Base-by-base conservation (phyloP, 768 basidiomycete species). In the Plicaturopsis crispa region DNA sequence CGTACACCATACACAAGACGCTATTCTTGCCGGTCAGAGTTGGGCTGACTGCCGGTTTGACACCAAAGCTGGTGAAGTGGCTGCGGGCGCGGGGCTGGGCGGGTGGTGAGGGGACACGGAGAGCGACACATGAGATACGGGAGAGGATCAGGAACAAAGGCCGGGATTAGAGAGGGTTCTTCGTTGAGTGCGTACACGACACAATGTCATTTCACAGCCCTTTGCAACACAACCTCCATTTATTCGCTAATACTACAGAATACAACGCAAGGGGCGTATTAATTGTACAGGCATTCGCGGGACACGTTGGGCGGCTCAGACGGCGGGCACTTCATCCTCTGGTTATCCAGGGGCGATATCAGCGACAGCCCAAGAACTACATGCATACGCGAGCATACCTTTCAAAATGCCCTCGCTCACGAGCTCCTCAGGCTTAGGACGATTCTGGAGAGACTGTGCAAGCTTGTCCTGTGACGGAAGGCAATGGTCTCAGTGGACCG, bases 1-100 rank as follows among this genome's bases (percentile, higher is more conserved):
- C 96, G 3, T 99, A 93, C 60, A 84, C 86, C 14, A 77, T 99
- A 37, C 96, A 99, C 74, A 99, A 99, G 66, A 94, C 89, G 0
- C 53, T 90, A 1, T 86, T 97, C 54, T 56, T 98, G 16, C 96
- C 96, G 6, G 59, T 99, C 17, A 69, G 96, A 28, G 75, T 96
- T 1, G 96, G 91, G 0, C 60, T 93, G 45, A 97, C 94, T 0
- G 90, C 87, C 1, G 80, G 79, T 1, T 62, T 87, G 36, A 94
- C 92, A 0, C 92, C 92, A 1, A 72, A 71, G 46, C 57, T 97
- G n/a, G 92, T 96, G 4, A 70, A 72, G 14, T 94, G 88, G 87
- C 62, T 97, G 38, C 67, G 75, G n/a, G 62, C 59, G 24, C 64
- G 80, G 44, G 91, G 92, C 1, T 97, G 90, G 90, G 80, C 76